phyloP scores from a whole-genome alignment of 2,329 filamentous ascomycete genomes.

The Keithomyces neogunnii region DNA sequence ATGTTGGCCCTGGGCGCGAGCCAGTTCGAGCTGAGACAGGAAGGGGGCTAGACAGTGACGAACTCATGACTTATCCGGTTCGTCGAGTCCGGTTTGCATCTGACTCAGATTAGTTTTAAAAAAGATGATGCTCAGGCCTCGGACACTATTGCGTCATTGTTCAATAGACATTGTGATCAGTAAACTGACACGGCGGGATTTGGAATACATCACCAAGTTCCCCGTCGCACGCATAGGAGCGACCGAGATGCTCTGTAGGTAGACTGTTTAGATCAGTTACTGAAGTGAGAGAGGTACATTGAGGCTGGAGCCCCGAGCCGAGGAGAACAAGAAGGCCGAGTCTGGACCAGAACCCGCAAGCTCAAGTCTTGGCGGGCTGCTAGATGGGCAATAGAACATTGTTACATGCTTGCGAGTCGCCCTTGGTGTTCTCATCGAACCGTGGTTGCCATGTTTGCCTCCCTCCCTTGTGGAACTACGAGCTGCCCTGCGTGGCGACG shows the following conservation, averaged over 20 bases:
- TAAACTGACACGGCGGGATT: too few species aligned
- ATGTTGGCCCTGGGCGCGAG: conserved; percentile 9
- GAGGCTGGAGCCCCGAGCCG: not conserved
- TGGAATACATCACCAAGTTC: too few species aligned
- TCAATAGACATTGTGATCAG: too few species aligned
- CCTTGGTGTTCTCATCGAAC: not conserved
- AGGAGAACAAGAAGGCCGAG: not conserved
- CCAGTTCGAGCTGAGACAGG: not conserved
- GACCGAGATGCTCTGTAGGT: too few species aligned
- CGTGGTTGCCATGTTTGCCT: not conserved
- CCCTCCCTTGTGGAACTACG: not conserved
- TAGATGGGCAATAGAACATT: not conserved
- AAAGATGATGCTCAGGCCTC: too few species aligned
- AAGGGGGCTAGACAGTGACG: conserved; percentile 1
- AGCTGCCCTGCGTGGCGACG: not conserved
- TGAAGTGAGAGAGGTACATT: not conserved
- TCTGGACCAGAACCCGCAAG: not conserved
- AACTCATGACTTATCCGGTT: conserved; percentile 16
- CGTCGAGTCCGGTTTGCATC: conserved; percentile 24
- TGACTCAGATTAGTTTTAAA: not conserved
- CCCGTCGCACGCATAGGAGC: too few species aligned
- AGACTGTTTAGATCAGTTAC: not conserved
- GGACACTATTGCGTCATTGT: too few species aligned
- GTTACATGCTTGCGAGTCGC: not conserved
- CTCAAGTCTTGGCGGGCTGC: not conserved